Conservation (phyloP, 371 early-diverging fungal species). For the Rhizopus stolonifer region DNA sequence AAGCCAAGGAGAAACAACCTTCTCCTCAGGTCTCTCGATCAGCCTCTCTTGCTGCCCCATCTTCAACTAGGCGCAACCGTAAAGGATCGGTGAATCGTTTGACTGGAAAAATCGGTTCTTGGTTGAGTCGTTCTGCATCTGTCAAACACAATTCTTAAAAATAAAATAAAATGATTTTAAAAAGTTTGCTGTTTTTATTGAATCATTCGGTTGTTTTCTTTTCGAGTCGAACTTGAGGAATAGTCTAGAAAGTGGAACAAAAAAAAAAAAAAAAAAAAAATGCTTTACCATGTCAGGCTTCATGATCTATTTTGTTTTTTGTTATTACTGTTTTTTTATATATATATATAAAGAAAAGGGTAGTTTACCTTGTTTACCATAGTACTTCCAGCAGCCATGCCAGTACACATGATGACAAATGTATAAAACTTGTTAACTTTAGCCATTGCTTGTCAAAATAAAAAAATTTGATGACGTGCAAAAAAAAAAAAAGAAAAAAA, state of each 20-base stretch:
- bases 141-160: slow-evolving; percentile 11
- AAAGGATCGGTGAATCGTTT: slow-evolving; percentile 22
- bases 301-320: slow-evolving; percentile 19
- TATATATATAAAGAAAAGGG: no score
- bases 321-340: not conserved
- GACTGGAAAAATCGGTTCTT: slow-evolving; percentile 27
- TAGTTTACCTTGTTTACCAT: slow-evolving; percentile 40
- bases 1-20: slow-evolving; percentile 7
- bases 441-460: slow-evolving; percentile 32
- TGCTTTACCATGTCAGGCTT: slow-evolving; percentile 38
- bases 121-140: slow-evolving; percentile 27
- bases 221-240: slow-evolving; percentile 19
- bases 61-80: not conserved
- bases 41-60: slow-evolving; percentile 10
- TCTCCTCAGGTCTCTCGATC: slow-evolving; percentile 15
- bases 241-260: slow-evolving; percentile 5
- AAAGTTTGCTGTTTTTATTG: not conserved
- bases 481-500: not conserved
- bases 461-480: slow-evolving; percentile 1
- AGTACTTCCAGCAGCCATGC: slow-evolving; percentile 51
- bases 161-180: no score
- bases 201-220: slow-evolving; percentile 7
- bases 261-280: not conserved
- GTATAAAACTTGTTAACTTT: slow-evolving; percentile 40
- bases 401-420: slow-evolving; percentile 38